Evolutionary conservation across 495 filamentous ascomycete genomes (phyloP).

Genomic region (Aspergillus coremiiformis): DNA sequence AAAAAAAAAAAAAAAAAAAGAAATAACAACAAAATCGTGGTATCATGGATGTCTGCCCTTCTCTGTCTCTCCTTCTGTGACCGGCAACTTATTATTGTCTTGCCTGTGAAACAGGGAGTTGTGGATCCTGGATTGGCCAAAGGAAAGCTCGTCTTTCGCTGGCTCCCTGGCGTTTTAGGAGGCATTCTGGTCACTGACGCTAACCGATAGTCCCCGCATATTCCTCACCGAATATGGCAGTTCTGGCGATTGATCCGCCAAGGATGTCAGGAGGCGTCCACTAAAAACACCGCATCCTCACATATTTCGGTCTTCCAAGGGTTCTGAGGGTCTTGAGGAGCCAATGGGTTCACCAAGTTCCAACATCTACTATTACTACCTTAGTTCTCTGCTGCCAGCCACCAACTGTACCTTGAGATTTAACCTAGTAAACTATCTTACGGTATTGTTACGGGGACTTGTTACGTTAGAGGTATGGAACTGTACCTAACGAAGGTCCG

Average conservation of each 20-base stretch:
- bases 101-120: constrained; percentile 13
- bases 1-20: neutral
- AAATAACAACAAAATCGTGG: neutral
- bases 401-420: constrained; percentile 1
- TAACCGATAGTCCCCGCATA: constrained; percentile 13
- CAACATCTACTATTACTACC: too few species aligned
- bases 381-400: constrained; percentile 5
- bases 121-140: constrained; percentile 2
- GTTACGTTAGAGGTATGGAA: too few species aligned
- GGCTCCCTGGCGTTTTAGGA: constrained; percentile 6
- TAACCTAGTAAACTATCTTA: constrained; percentile 2
- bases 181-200: constrained; percentile 6
- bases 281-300: constrained; percentile 4
- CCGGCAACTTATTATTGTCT: constrained; percentile 4
- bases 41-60: neutral
- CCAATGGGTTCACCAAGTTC: constrained; percentile 3
- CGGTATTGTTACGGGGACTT: neutral
- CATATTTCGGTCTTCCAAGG: constrained; percentile 11
- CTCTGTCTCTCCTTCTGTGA: neutral
- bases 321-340: constrained; percentile 4
- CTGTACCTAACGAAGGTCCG: too few species aligned
- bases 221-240: constrained; percentile 11
- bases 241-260: constrained; percentile 13
- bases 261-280: constrained; percentile 11
- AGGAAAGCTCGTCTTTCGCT: constrained; percentile 5